Base-by-base conservation (phyloP, 2,329 filamentous ascomycete genomes). In the Microcyclosporella mali region DNA sequence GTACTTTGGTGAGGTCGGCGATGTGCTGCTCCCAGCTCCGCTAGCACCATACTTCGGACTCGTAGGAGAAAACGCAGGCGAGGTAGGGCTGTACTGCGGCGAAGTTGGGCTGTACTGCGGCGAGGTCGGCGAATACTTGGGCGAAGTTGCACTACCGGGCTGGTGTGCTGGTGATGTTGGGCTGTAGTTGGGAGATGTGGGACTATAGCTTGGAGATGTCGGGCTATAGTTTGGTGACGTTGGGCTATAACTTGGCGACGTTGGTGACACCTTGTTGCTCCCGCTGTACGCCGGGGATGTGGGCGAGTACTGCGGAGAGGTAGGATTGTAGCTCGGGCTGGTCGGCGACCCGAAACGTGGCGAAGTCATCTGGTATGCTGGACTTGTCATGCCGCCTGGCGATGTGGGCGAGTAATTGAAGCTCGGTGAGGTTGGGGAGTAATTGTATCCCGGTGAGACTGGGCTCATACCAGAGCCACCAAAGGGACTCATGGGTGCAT, bases 221-320 rank as follows among this genome's bases (percentile, higher is more conserved):
- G 66, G 68, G 69, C 47, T 79, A 70, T 62, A 79, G 60, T 67
- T 83, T 66, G 71, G 85, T 36, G 85, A 90, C 0, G 85, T 88
- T 3, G 87, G 86, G 33, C 85, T 87, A 67, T 88, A 88, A 2
- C 78, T 78, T 7, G 78, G 79, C 30, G 72, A 75, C 1, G 74
- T 78, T 7, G 72, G 71, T 9, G 54, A 57, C 12, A 51, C 48
- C 46, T 57, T 57, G 46, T 42, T 53, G 41, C 37, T 34, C 27
- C 48, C 49, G 36, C 53, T 53, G 46, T 59, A 64, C n/a, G 57
- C 53, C 19, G 62, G 62, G 14, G 67, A 61, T 2, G 58, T 61
- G 1, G 63, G 62, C 32, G 60, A 63, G 42, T 60, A 63, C 1
- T 49, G 55, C 9, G 60, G 60, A 15, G 60, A 63, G 4, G 72